Evolutionary conservation across 306 rosid species (phyloP), one percentile per base, ranked within the genome.

Genomic region (Vigna hirtella): DNA sequence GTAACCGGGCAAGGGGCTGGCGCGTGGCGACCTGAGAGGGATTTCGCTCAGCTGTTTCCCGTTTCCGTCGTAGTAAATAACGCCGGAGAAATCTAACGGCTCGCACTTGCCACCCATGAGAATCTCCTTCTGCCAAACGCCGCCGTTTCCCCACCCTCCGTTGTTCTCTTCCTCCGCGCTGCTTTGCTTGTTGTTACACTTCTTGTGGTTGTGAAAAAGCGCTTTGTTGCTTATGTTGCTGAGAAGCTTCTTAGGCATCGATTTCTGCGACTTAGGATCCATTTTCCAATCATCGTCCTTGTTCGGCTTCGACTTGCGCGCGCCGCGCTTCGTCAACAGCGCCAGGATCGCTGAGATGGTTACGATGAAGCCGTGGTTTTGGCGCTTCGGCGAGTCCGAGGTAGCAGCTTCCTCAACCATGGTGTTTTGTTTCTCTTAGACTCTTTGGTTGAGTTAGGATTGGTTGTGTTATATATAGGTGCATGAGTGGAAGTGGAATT

Each of bases 91-190:
- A 85, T 91, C 86, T 83, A 93, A 84, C 80, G 97, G 99, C 74
- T 88, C 89, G 5, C 98, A 93, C 82, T 96, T 96, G 36, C 88
- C 97, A 0, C 99, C 99, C 98, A 93, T 91, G 79, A 91, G 14
- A 47, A 91, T 96, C 78, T 91, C 73, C 83, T 85, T 81, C 87
- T 96, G 98, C 99, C 99, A 96, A 7, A 96, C 95, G 22, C 98
- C 98, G 1, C 95, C 98, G 81, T 89, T 79, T 32, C 95, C 97
- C 90, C 91, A 91, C 56, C 79, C 87, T 1, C 77, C 83, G 59
- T 0, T 83, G 59, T 0, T 34, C 10, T 22, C 42, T 14, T 57
- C 70, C 4, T 0, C 12, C 4, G 0, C 4, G 6, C 47, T 57
- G 24, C 13, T 6, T 78, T 81, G 86, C 80, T 86, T 77, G 16